phyloP scores from a whole-genome alignment of 2,329 filamentous ascomycete species.

The Diaporthe sp. region DNA sequence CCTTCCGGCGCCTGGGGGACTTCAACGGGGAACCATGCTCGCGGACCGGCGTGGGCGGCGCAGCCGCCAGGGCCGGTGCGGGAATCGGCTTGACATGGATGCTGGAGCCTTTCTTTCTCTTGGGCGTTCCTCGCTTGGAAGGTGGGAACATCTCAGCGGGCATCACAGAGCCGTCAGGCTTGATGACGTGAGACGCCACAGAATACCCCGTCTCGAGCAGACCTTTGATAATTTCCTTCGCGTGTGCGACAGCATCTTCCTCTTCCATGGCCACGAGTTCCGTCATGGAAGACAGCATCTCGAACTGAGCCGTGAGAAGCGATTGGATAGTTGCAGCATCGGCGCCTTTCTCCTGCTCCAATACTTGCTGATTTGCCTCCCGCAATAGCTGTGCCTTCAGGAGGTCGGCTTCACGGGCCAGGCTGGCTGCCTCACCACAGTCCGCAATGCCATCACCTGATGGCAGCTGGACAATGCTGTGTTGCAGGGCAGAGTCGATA shows the following conservation, averaged over 20 bases:
- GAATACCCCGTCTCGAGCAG: slow-evolving; percentile 83
- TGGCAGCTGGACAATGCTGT: slow-evolving; percentile 83
- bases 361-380: slow-evolving; percentile 81
- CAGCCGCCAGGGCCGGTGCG: slow-evolving; percentile 55
- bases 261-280: slow-evolving; percentile 88
- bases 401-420: slow-evolving; percentile 87
- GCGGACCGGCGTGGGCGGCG: slow-evolving; percentile 33
- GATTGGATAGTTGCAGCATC: slow-evolving; percentile 86
- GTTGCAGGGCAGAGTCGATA: slow-evolving; percentile 88
- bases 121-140: slow-evolving; percentile 80
- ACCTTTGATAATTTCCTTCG: slow-evolving; percentile 81
- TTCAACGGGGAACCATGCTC: slow-evolving; percentile 70
- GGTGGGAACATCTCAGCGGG: slow-evolving; percentile 79
- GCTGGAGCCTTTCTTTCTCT: slow-evolving; percentile 72
- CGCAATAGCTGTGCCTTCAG: slow-evolving; percentile 86
- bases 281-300: slow-evolving; percentile 86
- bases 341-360: slow-evolving; percentile 86
- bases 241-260: slow-evolving; percentile 84
- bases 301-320: slow-evolving; percentile 90
- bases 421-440: slow-evolving; percentile 76
- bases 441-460: slow-evolving; percentile 77
- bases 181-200: slow-evolving; percentile 86
- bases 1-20: slow-evolving; percentile 86
- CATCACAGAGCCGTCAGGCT: slow-evolving; percentile 80
- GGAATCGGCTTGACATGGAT: slow-evolving; percentile 60